Evolutionary conservation across 176 grass and related monocot genomes (phyloP).

Genomic region (Calamus simplicifolius): DNA sequence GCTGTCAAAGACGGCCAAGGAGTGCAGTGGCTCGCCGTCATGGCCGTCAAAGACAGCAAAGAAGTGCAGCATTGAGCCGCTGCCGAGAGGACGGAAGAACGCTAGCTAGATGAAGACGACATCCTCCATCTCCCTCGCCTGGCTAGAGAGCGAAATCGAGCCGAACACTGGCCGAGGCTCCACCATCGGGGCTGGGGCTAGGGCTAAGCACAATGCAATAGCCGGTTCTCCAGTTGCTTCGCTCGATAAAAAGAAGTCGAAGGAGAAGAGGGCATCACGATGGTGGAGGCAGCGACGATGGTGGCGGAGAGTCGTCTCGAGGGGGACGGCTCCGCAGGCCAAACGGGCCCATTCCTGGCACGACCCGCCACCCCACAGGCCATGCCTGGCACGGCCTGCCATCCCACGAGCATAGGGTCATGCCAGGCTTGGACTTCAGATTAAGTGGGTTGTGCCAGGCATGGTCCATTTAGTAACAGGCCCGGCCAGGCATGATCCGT

Average conservation of each 20-base stretch:
- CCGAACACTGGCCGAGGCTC: slow-evolving; percentile 38
- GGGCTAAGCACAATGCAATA: not conserved
- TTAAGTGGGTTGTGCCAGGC: too few relatives aligned
- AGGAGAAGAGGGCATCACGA: not conserved
- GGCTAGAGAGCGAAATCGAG: slow-evolving; percentile 35
- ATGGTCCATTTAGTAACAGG: too few relatives aligned
- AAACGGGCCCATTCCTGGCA: too few relatives aligned
- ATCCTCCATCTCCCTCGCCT: slow-evolving; percentile 77
- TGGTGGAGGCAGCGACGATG: not conserved
- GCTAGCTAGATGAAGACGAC: slow-evolving; percentile 32
- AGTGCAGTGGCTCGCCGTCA: too few relatives aligned
- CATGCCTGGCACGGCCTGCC: too few relatives aligned
- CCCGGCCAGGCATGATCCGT: too few relatives aligned
- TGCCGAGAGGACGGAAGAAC: slow-evolving; percentile 27
- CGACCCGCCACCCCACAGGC: too few relatives aligned
- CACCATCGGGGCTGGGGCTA: not conserved
- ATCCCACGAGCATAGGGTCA: too few relatives aligned
- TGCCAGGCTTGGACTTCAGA: too few relatives aligned
- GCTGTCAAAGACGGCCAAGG: slow-evolving; percentile 87
- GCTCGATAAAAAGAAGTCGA: not conserved
- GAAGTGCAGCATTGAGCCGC: slow-evolving; percentile 51
- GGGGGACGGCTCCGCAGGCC: not conserved
- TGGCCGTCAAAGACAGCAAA: too few relatives aligned
- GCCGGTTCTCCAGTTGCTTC: not conserved
- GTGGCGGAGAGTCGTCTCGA: not conserved